A percentile compares a stretch with the other conserved stretches of the same genome.
These are phyloP conservation scores for Xerocomus brunneocitrinus DNA, from an alignment of 768 basidiomycete species.

Conservation along the genomic window DNA sequence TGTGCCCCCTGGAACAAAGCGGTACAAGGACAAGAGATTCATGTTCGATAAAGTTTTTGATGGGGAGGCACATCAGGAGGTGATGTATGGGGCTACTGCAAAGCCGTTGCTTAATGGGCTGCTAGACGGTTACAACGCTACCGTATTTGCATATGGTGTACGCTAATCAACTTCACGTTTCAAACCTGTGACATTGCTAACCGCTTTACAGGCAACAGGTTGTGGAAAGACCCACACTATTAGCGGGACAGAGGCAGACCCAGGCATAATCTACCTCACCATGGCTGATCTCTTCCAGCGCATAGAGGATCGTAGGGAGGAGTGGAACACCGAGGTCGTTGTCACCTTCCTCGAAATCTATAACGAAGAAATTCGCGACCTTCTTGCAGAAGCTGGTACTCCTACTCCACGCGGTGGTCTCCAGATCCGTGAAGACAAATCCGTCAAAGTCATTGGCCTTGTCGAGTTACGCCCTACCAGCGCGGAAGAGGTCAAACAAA, in stretches of 20 bases:
- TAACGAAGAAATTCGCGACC: slow-evolving; percentile 97
- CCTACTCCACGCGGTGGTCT: slow-evolving; percentile 74
- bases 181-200: slow-evolving; percentile 7
- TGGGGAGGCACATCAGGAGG: slow-evolving; percentile 73
- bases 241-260: slow-evolving; percentile 82
- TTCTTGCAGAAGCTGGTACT: slow-evolving; percentile 72
- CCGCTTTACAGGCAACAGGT: slow-evolving; percentile 81
- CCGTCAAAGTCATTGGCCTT: slow-evolving; percentile 85
- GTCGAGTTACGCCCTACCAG: slow-evolving; percentile 74
- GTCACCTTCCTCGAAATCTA: slow-evolving; percentile 99
- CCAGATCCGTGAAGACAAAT: slow-evolving; percentile 90
- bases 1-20: slow-evolving; percentile 79
- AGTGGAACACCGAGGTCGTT: slow-evolving; percentile 81
- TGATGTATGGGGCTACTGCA: slow-evolving; percentile 83
- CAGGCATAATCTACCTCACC: slow-evolving; percentile 92
- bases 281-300: slow-evolving; percentile 96
- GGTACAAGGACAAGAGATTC: slow-evolving; percentile 95
- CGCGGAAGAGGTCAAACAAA: slow-evolving; percentile 91
- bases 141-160: slow-evolving; percentile 98
- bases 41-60: slow-evolving; percentile 95
- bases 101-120: slow-evolving; percentile 81
- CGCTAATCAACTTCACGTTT: slow-evolving; percentile 29
- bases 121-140: slow-evolving; percentile 93
- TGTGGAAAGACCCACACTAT: slow-evolving; percentile 99
- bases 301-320: slow-evolving; percentile 82